Base-by-base conservation (phyloP, 768 basidiomycete genomes). In the Boletales sp. region DNA sequence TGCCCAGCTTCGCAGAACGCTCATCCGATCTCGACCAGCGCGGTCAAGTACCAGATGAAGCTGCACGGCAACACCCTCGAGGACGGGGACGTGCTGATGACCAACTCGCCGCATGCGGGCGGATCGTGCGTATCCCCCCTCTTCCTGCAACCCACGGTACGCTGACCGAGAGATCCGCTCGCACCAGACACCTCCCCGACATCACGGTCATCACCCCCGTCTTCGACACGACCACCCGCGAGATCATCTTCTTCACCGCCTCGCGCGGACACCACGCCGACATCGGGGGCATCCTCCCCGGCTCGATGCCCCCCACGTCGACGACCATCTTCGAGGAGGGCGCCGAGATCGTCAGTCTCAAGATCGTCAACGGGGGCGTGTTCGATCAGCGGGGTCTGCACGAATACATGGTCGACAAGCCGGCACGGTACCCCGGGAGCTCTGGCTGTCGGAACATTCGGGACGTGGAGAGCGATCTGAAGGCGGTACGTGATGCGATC, bases 171-270 rank as follows among this genome's bases (percentile, higher is more conserved):
- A 34, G 33, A 34, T 40, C 10, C 3, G 2, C 11, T n/a, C n/a
- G 5, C 12, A 13, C 14, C 46, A 81, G 79, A 1, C 87, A 90
- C 59, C 71, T 90, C 33, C 87, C 87, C 0, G 94, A 96, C 67
- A 91, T 95, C 49, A 97, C 94, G 8, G 78, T 94, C 61, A 94
- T 96, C 67, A 92, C 88, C 0, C 94, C 94, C 15, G 94, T 95
- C 19, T 96, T 97, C 69, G 72, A 75, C 53, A 73, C 82, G 49
- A 60, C 74, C 14, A 71, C 77, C 18, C 70, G 77, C 14, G 79
- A 90, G 57, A 90, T 94, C 60, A 90, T 93, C 47, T 93, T 93
- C 72, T 94, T 92, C 61, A 94, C 92, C 8, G 94, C 94, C 13
- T 93, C 92, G 12, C 80, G 94, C 45, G 94, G 91, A 0, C 94